These are phyloP conservation scores for Globisporangium cederbergense DNA, from an alignment of 352 stramenopile genomes.

Conservation along the genomic window DNA sequence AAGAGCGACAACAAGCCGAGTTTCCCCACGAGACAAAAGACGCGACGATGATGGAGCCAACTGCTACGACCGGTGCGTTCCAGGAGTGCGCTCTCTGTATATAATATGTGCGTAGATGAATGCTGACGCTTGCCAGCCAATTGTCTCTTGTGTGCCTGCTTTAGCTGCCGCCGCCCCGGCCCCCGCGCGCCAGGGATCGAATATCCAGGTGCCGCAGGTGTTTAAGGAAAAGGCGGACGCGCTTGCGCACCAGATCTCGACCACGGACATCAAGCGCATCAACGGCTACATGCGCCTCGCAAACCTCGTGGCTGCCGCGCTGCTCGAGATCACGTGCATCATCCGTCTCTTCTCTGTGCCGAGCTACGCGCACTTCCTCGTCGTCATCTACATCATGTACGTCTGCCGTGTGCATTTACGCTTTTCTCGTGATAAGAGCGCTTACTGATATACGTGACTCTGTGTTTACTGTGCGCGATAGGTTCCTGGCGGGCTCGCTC, in stretches of 20 bases:
- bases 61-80: slow-evolving; percentile 14
- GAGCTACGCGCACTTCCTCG: slow-evolving; percentile 83
- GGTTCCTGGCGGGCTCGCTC: slow-evolving; percentile 54
- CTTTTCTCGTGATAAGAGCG: background rate
- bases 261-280: slow-evolving; percentile 80
- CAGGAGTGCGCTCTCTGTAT: background rate
- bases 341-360: slow-evolving; percentile 72
- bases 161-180: slow-evolving; percentile 16
- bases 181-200: slow-evolving; percentile 32
- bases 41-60: slow-evolving; percentile 22
- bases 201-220: slow-evolving; percentile 57
- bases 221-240: slow-evolving; percentile 73
- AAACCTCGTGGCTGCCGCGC: slow-evolving; percentile 59
- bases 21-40: slow-evolving; percentile 1
- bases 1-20: background rate
- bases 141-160: background rate
- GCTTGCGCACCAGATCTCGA: slow-evolving; percentile 61
- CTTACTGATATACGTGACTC: background rate
- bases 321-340: slow-evolving; percentile 70
- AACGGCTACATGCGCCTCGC: slow-evolving; percentile 85
- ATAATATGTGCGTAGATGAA: no score
- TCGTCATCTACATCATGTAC: slow-evolving; percentile 84
- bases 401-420: background rate
- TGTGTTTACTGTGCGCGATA: slow-evolving; percentile 13
- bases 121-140: background rate